Conservation (phyloP, 169 alveolate species). For the Plasmodium adleri region DNA sequence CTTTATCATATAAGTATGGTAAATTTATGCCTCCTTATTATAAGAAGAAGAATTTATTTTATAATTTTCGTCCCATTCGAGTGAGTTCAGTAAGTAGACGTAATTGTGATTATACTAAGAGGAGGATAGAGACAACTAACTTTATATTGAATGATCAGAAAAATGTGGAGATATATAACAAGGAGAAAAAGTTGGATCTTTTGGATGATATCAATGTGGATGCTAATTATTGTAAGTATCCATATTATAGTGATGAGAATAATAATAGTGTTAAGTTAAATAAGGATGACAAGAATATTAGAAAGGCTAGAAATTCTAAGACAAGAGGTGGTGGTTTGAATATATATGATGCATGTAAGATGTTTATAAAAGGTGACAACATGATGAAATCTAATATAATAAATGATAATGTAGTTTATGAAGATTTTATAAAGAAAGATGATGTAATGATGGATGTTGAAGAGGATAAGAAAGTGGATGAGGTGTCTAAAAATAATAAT, state of each 20-base stretch:
- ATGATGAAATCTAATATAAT: too few relatives aligned
- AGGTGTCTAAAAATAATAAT: too few relatives aligned
- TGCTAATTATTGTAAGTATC: slow-evolving; percentile 39
- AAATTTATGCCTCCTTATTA: neutral
- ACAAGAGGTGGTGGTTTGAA: too few relatives aligned
- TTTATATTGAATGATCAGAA: neutral
- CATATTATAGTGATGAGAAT: neutral
- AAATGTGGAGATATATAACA: slow-evolving; percentile 42
- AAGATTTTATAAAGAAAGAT: too few relatives aligned
- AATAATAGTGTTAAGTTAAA: neutral
- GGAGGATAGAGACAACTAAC: neutral
- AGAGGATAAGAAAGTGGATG: too few relatives aligned
- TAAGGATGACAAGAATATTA: too few relatives aligned
- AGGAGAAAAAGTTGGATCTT: neutral
- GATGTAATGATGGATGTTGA: too few relatives aligned
- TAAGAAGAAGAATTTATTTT: neutral
- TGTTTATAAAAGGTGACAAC: too few relatives aligned
- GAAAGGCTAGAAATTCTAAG: too few relatives aligned
- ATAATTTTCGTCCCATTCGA: slow-evolving; percentile 31
- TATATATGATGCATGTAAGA: too few relatives aligned
- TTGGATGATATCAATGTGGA: slow-evolving; percentile 20
- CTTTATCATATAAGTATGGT: slow-evolving; percentile 69
- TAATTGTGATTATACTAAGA: neutral
- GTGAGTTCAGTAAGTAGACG: neutral
- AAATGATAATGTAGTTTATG: too few relatives aligned